Base-by-base conservation (phyloP, 192 early-diverging fungal genomes). In the Chytriomyces hyalinus region DNA sequence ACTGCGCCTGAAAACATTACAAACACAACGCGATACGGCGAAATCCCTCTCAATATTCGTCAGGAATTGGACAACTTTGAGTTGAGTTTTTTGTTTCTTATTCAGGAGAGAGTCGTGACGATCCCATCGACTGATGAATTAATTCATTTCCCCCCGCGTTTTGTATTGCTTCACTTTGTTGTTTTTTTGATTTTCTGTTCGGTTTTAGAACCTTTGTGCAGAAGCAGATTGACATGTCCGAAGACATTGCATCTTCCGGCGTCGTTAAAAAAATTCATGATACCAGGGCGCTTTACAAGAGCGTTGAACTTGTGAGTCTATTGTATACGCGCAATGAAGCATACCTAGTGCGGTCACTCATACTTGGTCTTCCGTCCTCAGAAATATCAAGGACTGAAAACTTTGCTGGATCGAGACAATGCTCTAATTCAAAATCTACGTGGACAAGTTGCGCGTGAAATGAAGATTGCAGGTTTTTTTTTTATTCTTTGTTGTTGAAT, bases 321-420 rank as follows among this genome's bases (percentile, higher is more conserved):
- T 28, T 49, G 22, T 15, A 20, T 5, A 50, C 22, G 49, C 5
- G 76, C 48, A 48, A 22, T 24, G 49, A 22, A 17, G 11, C 63
- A 72, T 5, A 20, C 36, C 47, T 5, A 8, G 6, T 44, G 5
- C 20, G 69, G 43, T 73, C 10, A 9, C 57, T 57, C 6, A n/a
- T 73, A 17, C 49, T n/a, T n/a, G 28, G 46, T 48, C 66, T 28
- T 57, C 11, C 17, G 63, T 17, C 20, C 0, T 51, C 48, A 85
- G 81, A 81, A 83, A 81, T 57, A 76, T n/a, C 67, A 57, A 49
- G 84, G 79, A 22, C 50, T 83, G 6, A 67, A 79, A 22, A 83
- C 80, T 61, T 50, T 83, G 64, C 77, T 85, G 44, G 59, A 78
- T 13, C 75, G 84, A 7, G 84, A 85, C 57, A 81, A 68, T 50